Evolutionary conservation across 2,329 filamentous ascomycete genomes (phyloP).

Genomic region (Gaeumannomyces sp.): DNA sequence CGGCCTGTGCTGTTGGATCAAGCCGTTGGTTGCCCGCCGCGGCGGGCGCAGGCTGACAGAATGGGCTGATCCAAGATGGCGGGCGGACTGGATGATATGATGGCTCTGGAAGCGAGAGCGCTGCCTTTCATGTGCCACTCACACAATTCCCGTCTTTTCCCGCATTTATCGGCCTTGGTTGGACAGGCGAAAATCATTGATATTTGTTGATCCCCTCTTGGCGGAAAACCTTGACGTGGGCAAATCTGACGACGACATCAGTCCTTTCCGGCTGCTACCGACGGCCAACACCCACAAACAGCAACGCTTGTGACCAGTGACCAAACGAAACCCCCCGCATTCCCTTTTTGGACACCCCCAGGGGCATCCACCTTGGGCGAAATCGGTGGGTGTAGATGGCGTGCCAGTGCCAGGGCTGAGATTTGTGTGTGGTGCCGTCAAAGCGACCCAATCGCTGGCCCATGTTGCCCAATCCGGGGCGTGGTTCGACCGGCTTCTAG

Average conservation of each 20-base stretch:
- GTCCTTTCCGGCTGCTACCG: background rate
- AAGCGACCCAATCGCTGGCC: background rate
- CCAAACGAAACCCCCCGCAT: background rate
- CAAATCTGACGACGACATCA: background rate
- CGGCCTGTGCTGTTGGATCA: background rate
- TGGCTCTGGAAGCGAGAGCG: background rate
- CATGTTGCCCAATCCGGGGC: background rate
- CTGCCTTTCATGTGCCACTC: background rate
- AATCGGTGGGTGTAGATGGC: background rate
- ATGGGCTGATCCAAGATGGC: background rate
- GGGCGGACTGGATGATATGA: background rate
- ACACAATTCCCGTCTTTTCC: background rate
- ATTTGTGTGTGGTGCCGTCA: background rate
- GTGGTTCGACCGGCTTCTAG: constrained; percentile 7
- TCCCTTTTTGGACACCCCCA: background rate
- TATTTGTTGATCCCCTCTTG: background rate
- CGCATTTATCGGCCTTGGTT: background rate
- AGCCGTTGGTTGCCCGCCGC: background rate
- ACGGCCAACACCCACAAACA: background rate
- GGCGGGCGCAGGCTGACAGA: background rate
- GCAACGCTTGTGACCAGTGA: background rate
- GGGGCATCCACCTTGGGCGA: background rate
- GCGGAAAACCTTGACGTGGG: background rate
- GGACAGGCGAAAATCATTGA: too few species aligned
- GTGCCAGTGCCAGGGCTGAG: background rate